A percentile compares a stretch with the other conserved stretches of the same genome.
Conservation (phyloP, 202 grass and related monocot species). For the Schoenoplectus triqueter region DNA sequence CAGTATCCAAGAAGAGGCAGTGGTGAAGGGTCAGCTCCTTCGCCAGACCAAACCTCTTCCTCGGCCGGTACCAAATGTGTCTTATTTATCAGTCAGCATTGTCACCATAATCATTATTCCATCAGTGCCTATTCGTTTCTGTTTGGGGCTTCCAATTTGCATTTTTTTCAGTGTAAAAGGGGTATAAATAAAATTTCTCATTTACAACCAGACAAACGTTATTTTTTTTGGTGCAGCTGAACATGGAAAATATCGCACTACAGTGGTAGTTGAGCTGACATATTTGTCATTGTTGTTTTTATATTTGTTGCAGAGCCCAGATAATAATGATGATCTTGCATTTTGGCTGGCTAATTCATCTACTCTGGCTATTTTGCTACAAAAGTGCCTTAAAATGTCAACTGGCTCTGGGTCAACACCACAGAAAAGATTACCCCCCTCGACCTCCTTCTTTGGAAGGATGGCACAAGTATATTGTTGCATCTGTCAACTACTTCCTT, state of each 20-base stretch:
- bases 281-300: conserved; percentile 12
- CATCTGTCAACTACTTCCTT: conserved; percentile 24
- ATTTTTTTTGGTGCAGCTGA: background rate
- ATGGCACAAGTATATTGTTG: conserved; percentile 69
- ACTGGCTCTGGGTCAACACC: conserved; percentile 52
- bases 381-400: conserved; percentile 81
- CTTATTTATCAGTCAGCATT: background rate
- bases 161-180: conserved; percentile 1
- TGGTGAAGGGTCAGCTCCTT: too few species aligned
- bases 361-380: conserved; percentile 74
- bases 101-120: background rate
- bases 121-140: conserved; percentile 7
- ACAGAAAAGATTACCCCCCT: conserved; percentile 64
- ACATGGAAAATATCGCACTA: background rate
- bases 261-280: conserved; percentile 7
- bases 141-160: conserved; percentile 26
- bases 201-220: background rate
- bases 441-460: conserved; percentile 87
- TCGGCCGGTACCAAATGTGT: too few species aligned
- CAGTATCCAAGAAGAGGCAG: too few species aligned
- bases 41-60: too few species aligned
- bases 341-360: conserved; percentile 92
- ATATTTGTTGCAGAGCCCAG: conserved; percentile 66
- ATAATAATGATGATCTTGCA: conserved; percentile 71
- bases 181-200: background rate